These are phyloP conservation scores for Poa pratensis DNA, from an alignment of 176 grass and related monocot species.

Conservation along the genomic window DNA sequence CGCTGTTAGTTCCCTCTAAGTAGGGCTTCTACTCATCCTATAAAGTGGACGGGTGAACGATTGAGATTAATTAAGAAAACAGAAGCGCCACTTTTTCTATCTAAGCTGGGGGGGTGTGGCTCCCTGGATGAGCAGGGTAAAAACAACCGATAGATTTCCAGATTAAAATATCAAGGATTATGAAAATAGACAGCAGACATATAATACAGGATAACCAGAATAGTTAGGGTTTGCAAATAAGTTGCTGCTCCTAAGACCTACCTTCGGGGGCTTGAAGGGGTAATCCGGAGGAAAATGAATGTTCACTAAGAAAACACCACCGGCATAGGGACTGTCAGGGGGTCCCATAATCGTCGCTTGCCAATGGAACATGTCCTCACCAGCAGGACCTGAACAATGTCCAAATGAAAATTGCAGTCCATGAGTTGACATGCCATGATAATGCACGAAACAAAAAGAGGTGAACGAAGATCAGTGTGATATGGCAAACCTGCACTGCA, in stretches of 20 bases:
- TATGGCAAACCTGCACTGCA: conserved; percentile 54
- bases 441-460: background rate
- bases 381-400: conserved; percentile 56
- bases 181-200: background rate
- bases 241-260: background rate
- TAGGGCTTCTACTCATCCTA: background rate
- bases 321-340: conserved; percentile 63
- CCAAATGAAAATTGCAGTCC: conserved; percentile 26
- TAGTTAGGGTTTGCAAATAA: background rate
- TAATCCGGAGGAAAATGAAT: conserved; percentile 68
- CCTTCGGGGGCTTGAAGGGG: conserved; percentile 66
- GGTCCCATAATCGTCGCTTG: conserved; percentile 70
- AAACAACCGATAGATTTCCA: background rate
- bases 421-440: conserved; percentile 23
- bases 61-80: background rate
- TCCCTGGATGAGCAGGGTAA: background rate
- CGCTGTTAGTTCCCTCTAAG: background rate
- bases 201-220: background rate
- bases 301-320: conserved; percentile 65
- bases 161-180: conserved; percentile 4
- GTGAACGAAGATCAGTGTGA: background rate
- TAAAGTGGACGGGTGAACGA: background rate
- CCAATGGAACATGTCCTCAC: conserved; percentile 71
- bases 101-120: background rate
- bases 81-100: background rate